Evolutionary conservation across 345 rosid species (phyloP).

Genomic region (Raphanus sativus): DNA sequence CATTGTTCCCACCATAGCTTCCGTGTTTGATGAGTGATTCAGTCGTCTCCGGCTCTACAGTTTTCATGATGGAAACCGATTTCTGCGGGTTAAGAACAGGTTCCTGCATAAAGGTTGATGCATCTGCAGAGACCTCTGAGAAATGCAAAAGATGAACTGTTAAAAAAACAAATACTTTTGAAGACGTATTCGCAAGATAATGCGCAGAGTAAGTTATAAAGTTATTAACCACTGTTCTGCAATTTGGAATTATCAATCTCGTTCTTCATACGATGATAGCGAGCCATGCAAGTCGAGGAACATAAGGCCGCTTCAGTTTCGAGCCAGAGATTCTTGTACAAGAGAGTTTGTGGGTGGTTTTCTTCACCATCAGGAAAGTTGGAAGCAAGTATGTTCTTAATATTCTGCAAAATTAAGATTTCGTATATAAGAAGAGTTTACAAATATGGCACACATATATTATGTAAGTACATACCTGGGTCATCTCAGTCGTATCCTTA

Average conservation of each 20-base stretch:
- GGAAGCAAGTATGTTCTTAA: slow-evolving; percentile 65
- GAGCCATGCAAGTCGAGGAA: slow-evolving; percentile 64
- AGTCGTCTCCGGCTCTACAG: slow-evolving; percentile 8
- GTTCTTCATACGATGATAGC: slow-evolving; percentile 59
- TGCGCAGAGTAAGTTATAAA: neutral
- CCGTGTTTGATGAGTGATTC: slow-evolving; percentile 15
- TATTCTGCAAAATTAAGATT: slow-evolving; percentile 53
- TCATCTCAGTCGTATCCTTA: slow-evolving; percentile 46
- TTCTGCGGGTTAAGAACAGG: slow-evolving; percentile 11
- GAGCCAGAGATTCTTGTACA: slow-evolving; percentile 94
- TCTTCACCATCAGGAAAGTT: slow-evolving; percentile 60
- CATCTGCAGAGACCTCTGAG: slow-evolving; percentile 29
- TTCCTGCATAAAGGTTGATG: slow-evolving; percentile 18
- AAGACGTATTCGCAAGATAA: neutral
- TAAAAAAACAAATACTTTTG: neutral
- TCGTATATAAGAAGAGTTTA: slow-evolving; percentile 3
- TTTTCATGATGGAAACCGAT: slow-evolving; percentile 23
- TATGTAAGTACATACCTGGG: slow-evolving; percentile 53
- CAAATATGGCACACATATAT: slow-evolving; percentile 3
- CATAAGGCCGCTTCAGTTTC: slow-evolving; percentile 93
- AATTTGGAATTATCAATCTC: slow-evolving; percentile 51
- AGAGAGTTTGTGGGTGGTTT: slow-evolving; percentile 50
- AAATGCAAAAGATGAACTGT: neutral
- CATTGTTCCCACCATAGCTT: slow-evolving; percentile 17
- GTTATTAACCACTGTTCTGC: slow-evolving; percentile 44